Percentiles rank a stretch among this genome's conserved stretches.
Evolutionary conservation across 2,329 filamentous ascomycete species (phyloP).

Genomic region (Fusarium cyanostomum): DNA sequence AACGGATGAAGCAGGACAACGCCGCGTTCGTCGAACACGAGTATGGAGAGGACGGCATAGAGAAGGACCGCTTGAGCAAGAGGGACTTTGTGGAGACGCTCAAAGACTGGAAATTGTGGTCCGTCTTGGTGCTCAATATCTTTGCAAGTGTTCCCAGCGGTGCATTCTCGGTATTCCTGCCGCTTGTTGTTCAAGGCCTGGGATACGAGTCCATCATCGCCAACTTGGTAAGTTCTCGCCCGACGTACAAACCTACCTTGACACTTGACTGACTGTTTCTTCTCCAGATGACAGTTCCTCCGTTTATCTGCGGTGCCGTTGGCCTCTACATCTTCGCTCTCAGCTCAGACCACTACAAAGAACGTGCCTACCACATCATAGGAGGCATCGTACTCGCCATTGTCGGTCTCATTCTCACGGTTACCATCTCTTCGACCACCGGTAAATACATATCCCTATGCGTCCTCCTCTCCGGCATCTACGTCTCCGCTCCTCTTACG

Average conservation of each 20-base stretch:
- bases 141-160: slow-evolving; percentile 42
- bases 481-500: slow-evolving; percentile 41
- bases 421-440: slow-evolving; percentile 34
- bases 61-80: slow-evolving; percentile 35
- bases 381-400: slow-evolving; percentile 37
- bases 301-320: slow-evolving; percentile 41
- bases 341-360: slow-evolving; percentile 39
- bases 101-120: slow-evolving; percentile 44
- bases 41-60: slow-evolving; percentile 40
- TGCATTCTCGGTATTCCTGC: slow-evolving; percentile 42
- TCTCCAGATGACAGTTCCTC: slow-evolving; percentile 41
- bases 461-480: slow-evolving; percentile 40
- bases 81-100: slow-evolving; percentile 40
- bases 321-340: slow-evolving; percentile 42
- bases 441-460: slow-evolving; percentile 40
- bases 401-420: slow-evolving; percentile 39
- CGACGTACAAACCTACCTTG: not conserved
- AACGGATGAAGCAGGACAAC: slow-evolving; percentile 37
- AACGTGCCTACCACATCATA: slow-evolving; percentile 42
- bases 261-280: not conserved
- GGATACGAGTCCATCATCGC: slow-evolving; percentile 42
- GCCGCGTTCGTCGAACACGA: slow-evolving; percentile 40
- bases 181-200: slow-evolving; percentile 40
- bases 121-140: slow-evolving; percentile 39
- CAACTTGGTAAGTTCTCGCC: slow-evolving; percentile 33